Percentiles rank a stretch among this genome's conserved stretches.
phyloP scores from a whole-genome alignment of 768 basidiomycete genomes.

The Boletus edulis region DNA sequence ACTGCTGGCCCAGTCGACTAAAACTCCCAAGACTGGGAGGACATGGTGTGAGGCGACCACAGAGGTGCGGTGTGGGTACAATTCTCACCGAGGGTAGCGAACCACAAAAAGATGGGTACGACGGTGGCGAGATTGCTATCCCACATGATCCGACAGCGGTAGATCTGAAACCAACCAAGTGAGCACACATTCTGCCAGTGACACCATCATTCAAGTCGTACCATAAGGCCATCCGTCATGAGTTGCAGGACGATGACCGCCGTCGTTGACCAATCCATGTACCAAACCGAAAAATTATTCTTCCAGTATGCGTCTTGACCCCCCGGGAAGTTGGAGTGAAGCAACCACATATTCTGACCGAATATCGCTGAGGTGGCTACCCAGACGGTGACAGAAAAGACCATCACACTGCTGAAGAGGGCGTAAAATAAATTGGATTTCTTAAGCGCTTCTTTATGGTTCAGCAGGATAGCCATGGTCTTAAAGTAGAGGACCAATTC shows the following conservation, averaged over 20 bases:
- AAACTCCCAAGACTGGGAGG: slow-evolving; percentile 10
- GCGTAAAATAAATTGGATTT: slow-evolving; percentile 16
- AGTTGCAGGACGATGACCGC: slow-evolving; percentile 30
- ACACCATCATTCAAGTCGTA: background rate
- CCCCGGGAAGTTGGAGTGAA: slow-evolving; percentile 31
- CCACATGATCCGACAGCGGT: slow-evolving; percentile 40
- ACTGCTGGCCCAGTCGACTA: slow-evolving; percentile 6
- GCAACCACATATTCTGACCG: slow-evolving; percentile 36
- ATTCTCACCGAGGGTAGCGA: slow-evolving; percentile 18
- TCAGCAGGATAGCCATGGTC: slow-evolving; percentile 17
- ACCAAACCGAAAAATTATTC: slow-evolving; percentile 25
- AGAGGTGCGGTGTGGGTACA: background rate
- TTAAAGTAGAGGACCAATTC: slow-evolving; percentile 23
- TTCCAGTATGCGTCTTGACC: slow-evolving; percentile 33
- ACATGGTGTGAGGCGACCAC: background rate
- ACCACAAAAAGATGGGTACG: slow-evolving; percentile 21
- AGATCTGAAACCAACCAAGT: slow-evolving; percentile 31
- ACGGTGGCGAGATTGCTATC: slow-evolving; percentile 6
- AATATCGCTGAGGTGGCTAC: slow-evolving; percentile 19
- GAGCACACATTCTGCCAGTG: background rate
- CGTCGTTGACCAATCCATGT: slow-evolving; percentile 24
- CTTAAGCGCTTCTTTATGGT: background rate
- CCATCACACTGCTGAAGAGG: slow-evolving; percentile 23
- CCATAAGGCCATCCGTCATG: slow-evolving; percentile 33
- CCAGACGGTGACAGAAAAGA: slow-evolving; percentile 32